A percentile compares a stretch with the other conserved stretches of the same genome.
Conservation (phyloP, 2,329 filamentous ascomycete species). For the Colletotrichum sidae region DNA sequence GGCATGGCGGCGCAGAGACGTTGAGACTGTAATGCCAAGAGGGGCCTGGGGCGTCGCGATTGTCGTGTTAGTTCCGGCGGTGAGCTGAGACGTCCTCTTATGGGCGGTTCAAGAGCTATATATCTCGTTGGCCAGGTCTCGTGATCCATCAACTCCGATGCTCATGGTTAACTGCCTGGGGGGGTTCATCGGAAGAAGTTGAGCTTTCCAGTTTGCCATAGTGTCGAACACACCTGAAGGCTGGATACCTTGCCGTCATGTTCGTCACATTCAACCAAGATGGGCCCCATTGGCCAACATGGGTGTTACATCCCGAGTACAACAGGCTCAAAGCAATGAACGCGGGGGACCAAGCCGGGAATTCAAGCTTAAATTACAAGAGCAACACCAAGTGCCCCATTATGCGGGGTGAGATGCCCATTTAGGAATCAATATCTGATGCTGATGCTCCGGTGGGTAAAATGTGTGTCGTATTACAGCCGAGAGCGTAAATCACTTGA, state of each 20-base stretch:
- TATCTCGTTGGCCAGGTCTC: too few relatives aligned
- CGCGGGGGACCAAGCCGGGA: slow-evolving; percentile 19
- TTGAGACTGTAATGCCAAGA: not conserved
- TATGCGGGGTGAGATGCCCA: slow-evolving; percentile 9
- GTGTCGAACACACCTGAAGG: not conserved
- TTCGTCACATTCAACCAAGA: not conserved
- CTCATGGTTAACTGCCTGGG: too few relatives aligned
- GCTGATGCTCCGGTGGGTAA: not conserved
- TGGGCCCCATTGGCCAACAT: slow-evolving; percentile 5
- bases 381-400: slow-evolving; percentile 2
- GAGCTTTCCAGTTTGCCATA: too few relatives aligned
- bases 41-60: too few relatives aligned
- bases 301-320: not conserved
- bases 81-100: too few relatives aligned
- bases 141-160: too few relatives aligned
- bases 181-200: too few relatives aligned
- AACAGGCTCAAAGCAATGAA: slow-evolving; percentile 25
- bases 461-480: slow-evolving; percentile 5
- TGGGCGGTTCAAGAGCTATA: too few relatives aligned
- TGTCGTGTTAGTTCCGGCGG: not conserved
- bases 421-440: not conserved
- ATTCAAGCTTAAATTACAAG: not conserved
- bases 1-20: slow-evolving; percentile 10
- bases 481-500: slow-evolving; percentile 2
- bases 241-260: not conserved